A percentile compares a stretch with the other conserved stretches of the same genome.
phyloP scores from a whole-genome alignment of 495 filamentous ascomycete species.

The Physcia stellaris region DNA sequence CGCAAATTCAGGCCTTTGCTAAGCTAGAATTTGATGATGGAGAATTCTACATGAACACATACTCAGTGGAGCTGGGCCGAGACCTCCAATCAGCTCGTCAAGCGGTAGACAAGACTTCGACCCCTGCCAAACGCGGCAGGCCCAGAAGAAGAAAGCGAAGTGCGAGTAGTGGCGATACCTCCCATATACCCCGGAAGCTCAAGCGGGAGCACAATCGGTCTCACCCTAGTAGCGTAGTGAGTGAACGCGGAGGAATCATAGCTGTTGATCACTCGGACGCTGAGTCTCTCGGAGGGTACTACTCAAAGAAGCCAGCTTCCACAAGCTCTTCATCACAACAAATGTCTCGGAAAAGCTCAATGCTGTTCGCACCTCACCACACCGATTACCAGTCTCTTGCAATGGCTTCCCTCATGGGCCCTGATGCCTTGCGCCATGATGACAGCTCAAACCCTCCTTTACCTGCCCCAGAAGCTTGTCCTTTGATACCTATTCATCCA shows the following conservation, averaged over 20 bases:
- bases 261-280: constrained; percentile 36
- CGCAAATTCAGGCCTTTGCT: constrained; percentile 47
- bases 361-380: constrained; percentile 27
- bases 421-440: constrained; percentile 1
- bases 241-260: constrained; percentile 46
- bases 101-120: constrained; percentile 33
- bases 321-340: constrained; percentile 22
- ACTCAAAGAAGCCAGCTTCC: constrained; percentile 27
- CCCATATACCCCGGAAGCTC: constrained; percentile 31
- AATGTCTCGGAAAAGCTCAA: constrained; percentile 36
- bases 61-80: constrained; percentile 50
- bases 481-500: constrained; percentile 71
- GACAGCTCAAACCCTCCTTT: constrained; percentile 26
- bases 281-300: constrained; percentile 14
- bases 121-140: constrained; percentile 28
- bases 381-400: constrained; percentile 24
- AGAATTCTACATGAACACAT: constrained; percentile 59
- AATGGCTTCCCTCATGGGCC: constrained; percentile 29
- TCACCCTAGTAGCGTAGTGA: constrained; percentile 38
- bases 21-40: constrained; percentile 60
- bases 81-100: constrained; percentile 42
- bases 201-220: constrained; percentile 32
- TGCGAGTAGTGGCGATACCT: constrained; percentile 31
- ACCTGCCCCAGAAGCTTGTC: constrained; percentile 49
- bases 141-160: constrained; percentile 31